A percentile compares a stretch with the other conserved stretches of the same genome.
Evolutionary conservation across 805 yeast species (phyloP).

Genomic region (Metschnikowia bowlesiae): DNA sequence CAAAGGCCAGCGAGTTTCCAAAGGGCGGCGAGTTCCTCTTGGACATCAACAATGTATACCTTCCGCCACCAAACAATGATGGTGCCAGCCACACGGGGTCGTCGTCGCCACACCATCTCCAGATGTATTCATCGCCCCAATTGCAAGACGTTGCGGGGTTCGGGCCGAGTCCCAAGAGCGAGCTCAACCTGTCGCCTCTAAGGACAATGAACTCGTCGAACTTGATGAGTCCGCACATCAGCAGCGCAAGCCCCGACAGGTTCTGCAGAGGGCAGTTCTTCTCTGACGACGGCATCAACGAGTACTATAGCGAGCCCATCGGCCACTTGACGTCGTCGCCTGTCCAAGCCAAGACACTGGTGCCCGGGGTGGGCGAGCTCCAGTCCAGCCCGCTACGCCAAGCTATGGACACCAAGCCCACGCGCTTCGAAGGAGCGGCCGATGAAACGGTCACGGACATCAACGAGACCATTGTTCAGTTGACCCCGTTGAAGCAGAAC

Average conservation of each 20-base stretch:
- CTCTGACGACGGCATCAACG: constrained; percentile 22
- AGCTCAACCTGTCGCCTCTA: constrained; percentile 8
- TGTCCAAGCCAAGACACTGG: background rate
- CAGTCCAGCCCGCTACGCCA: constrained; percentile 28
- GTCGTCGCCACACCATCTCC: constrained; percentile 16
- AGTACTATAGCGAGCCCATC: constrained; percentile 10
- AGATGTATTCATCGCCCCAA: constrained; percentile 27
- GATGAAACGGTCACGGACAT: constrained; percentile 35
- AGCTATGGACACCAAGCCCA: background rate
- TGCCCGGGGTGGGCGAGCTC: constrained; percentile 7
- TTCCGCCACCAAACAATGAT: constrained; percentile 34
- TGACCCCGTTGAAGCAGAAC: constrained; percentile 35
- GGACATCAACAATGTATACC: constrained; percentile 20
- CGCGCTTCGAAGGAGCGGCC: constrained; percentile 13
- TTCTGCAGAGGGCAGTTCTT: constrained; percentile 41
- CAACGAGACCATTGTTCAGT: constrained; percentile 37
- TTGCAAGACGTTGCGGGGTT: background rate
- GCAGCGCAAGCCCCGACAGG: constrained; percentile 14
- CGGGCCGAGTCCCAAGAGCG: background rate
- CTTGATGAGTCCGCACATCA: background rate
- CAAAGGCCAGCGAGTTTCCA: no score
- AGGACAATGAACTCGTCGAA: constrained; percentile 1
- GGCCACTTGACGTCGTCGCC: constrained; percentile 22
- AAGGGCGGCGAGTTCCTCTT: background rate
- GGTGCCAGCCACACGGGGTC: constrained; percentile 30